These are phyloP conservation scores for Lojkania enalia DNA, from an alignment of 2,329 filamentous ascomycete species.

Conservation along the genomic window DNA sequence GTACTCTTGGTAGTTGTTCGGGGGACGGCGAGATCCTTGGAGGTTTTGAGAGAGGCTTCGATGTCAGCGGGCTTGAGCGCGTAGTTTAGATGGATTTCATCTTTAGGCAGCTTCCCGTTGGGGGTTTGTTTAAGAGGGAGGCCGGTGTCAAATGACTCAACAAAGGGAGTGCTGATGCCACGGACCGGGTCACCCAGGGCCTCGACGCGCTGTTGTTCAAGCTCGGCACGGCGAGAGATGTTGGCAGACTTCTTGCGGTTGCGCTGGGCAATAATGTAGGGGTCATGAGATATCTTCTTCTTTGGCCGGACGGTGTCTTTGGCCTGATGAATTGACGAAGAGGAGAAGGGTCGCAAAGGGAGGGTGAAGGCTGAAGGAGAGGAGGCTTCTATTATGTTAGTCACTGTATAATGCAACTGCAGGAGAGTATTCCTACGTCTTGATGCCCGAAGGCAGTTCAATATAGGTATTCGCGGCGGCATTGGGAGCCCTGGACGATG, in stretches of 20 bases:
- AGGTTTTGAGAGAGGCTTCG: slow-evolving; percentile 65
- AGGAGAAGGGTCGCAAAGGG: slow-evolving; percentile 61
- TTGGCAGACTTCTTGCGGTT: slow-evolving; percentile 84
- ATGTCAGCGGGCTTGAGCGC: slow-evolving; percentile 72
- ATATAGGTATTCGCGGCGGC: slow-evolving; percentile 53
- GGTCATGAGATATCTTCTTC: slow-evolving; percentile 71
- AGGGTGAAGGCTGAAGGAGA: slow-evolving; percentile 50
- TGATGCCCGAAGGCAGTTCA: slow-evolving; percentile 48
- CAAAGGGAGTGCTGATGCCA: slow-evolving; percentile 78
- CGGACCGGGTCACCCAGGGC: slow-evolving; percentile 76
- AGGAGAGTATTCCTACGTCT: slow-evolving; percentile 32
- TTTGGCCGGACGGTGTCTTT: slow-evolving; percentile 51
- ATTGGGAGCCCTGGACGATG: slow-evolving; percentile 35
- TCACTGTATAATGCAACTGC: background rate
- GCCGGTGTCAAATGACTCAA: slow-evolving; percentile 76
- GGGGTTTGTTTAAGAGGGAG: slow-evolving; percentile 33
- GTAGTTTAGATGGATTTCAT: slow-evolving; percentile 67
- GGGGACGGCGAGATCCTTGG: slow-evolving; percentile 68
- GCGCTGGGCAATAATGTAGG: slow-evolving; percentile 79
- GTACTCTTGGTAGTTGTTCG: slow-evolving; percentile 20
- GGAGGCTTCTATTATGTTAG: slow-evolving; percentile 17
- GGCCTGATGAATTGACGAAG: slow-evolving; percentile 65
- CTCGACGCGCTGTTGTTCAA: slow-evolving; percentile 66
- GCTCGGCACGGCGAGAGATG: slow-evolving; percentile 70
- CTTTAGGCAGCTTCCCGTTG: slow-evolving; percentile 28